These are phyloP conservation scores for Colletotrichum sp. DNA, from an alignment of 2,329 filamentous ascomycete species.

Conservation along the genomic window DNA sequence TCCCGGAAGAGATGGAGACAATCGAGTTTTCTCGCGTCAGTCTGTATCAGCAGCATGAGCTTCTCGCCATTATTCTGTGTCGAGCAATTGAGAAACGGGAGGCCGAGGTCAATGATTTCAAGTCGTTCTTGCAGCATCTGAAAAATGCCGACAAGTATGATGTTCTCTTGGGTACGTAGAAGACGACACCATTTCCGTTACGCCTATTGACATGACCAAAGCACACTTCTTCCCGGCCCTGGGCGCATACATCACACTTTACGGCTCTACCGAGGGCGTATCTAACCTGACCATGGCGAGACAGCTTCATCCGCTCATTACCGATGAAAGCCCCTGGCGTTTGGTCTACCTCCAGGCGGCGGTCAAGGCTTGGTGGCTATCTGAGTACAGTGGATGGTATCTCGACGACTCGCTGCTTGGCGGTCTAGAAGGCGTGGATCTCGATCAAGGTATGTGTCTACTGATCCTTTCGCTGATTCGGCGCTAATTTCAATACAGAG, in stretches of 20 bases:
- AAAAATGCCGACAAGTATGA: conserved; percentile 81
- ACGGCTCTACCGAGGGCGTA: conserved; percentile 78
- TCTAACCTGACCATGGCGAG: conserved; percentile 72
- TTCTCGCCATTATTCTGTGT: conserved; percentile 79
- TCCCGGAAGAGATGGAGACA: conserved; percentile 73
- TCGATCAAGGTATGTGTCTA: conserved; percentile 54
- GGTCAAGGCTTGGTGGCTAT: conserved; percentile 84
- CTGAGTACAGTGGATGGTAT: conserved; percentile 91
- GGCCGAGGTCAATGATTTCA: conserved; percentile 74
- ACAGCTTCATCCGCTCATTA: conserved; percentile 71
- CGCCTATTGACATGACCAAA: conserved; percentile 28
- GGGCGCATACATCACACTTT: conserved; percentile 76
- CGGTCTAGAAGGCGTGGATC: conserved; percentile 56
- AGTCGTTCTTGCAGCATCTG: conserved; percentile 70
- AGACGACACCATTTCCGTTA: conserved; percentile 5
- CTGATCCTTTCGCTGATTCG: not conserved
- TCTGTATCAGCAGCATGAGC: conserved; percentile 88
- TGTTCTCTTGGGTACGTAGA: conserved; percentile 53
- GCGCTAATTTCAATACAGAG: conserved; percentile 48
- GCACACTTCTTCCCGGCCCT: conserved; percentile 86
- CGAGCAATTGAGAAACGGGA: conserved; percentile 80
- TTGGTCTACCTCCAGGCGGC: conserved; percentile 80
- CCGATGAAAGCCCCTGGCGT: conserved; percentile 74
- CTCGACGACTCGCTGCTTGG: conserved; percentile 65
- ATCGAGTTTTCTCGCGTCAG: conserved; percentile 82